A percentile compares a stretch with the other conserved stretches of the same genome.
These are phyloP conservation scores for Ustilago bromivora DNA, from an alignment of 1,284 basidiomycete species.

Conservation along the genomic window DNA sequence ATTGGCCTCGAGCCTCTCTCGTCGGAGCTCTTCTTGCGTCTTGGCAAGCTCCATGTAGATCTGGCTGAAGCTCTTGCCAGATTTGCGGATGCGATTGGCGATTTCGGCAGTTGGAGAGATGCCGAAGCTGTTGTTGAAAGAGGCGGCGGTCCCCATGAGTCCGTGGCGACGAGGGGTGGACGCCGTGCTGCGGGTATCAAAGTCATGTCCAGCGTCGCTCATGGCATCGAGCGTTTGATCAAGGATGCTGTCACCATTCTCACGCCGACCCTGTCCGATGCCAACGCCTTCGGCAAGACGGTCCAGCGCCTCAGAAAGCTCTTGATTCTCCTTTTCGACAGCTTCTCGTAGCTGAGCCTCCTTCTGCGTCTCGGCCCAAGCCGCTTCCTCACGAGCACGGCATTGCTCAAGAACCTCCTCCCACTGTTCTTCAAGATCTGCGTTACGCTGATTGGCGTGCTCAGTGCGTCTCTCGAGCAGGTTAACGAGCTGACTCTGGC, in stretches of 20 bases:
- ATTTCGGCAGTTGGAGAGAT: conserved; percentile 81
- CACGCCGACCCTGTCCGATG: conserved; percentile 52
- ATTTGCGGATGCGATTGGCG: conserved; percentile 71
- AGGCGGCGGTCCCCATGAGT: conserved; percentile 38
- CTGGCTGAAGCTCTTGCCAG: conserved; percentile 86
- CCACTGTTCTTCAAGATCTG: conserved; percentile 82
- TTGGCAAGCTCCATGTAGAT: conserved; percentile 88
- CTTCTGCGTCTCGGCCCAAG: conserved; percentile 78
- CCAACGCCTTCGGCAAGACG: conserved; percentile 65
- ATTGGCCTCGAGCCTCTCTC: conserved; percentile 73
- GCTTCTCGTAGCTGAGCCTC: conserved; percentile 70
- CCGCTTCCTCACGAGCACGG: conserved; percentile 76
- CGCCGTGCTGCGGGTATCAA: conserved; percentile 33
- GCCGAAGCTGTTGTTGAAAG: conserved; percentile 44
- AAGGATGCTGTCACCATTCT: conserved; percentile 38
- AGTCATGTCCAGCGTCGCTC: conserved; percentile 37
- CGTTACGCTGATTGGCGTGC: conserved; percentile 81
- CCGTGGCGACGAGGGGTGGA: conserved; percentile 34
- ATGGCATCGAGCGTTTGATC: conserved; percentile 31
- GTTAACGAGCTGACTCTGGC: conserved; percentile 78
- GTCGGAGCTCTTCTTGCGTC: conserved; percentile 83
- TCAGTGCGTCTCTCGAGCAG: conserved; percentile 86
- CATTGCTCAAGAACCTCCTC: conserved; percentile 78
- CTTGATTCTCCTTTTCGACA: conserved; percentile 70
- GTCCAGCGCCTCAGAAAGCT: conserved; percentile 64